Evolutionary conservation across 768 basidiomycete species (phyloP).

Genomic region (Lyophyllum shimeji): DNA sequence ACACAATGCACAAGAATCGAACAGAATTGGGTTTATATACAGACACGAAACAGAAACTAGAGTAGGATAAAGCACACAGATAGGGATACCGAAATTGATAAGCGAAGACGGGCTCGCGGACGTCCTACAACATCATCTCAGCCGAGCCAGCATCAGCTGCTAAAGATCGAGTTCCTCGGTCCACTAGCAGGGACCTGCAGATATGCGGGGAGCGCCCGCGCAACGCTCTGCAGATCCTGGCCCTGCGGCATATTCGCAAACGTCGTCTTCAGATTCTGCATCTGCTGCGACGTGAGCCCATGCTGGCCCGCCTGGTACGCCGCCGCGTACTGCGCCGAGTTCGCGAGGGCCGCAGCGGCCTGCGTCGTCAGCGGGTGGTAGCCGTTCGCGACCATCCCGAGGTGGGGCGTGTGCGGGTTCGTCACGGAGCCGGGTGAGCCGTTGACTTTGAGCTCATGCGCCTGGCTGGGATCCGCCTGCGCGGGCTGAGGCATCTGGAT

Average conservation of each 20-base stretch:
- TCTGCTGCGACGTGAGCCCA: slow-evolving; percentile 53
- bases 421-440: slow-evolving; percentile 19
- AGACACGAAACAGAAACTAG: not conserved
- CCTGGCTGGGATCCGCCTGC: slow-evolving; percentile 16
- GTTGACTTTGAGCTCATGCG: slow-evolving; percentile 25
- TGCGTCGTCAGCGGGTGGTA: slow-evolving; percentile 46
- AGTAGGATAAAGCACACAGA: not conserved
- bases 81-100: not conserved
- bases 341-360: slow-evolving; percentile 33
- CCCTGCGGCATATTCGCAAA: slow-evolving; percentile 42
- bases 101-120: not conserved
- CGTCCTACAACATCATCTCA: not conserved
- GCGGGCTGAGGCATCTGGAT: slow-evolving; percentile 30
- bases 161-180: slow-evolving; percentile 11
- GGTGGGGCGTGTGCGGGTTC: slow-evolving; percentile 29
- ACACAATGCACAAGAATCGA: not conserved
- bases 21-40: not conserved
- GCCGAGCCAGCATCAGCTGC: slow-evolving; percentile 3
- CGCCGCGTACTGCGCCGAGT: slow-evolving; percentile 32
- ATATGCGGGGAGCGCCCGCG: slow-evolving; percentile 26
- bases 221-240: slow-evolving; percentile 26
- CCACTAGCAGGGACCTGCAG: slow-evolving; percentile 15
- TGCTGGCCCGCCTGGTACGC: slow-evolving; percentile 32
- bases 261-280: slow-evolving; percentile 59
- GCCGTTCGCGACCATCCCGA: slow-evolving; percentile 34